A percentile compares a stretch with the other conserved stretches of the same genome.
Evolutionary conservation across 75 land plant genomes (phyloP).

Genomic region (Picea glauca): DNA sequence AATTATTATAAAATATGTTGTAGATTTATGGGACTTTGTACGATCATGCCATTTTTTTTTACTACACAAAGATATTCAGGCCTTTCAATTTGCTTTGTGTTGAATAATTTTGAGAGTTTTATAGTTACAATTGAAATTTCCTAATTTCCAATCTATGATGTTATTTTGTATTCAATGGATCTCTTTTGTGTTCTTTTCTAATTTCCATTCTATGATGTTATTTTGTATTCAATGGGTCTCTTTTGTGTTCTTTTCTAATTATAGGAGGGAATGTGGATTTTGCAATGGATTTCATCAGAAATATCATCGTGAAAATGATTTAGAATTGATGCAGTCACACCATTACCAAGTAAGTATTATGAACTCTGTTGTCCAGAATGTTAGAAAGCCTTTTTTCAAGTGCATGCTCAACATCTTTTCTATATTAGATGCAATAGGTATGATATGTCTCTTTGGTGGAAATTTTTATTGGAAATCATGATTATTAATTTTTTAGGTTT

Average conservation of each 20-base stretch:
- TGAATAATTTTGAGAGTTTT: not conserved
- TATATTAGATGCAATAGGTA: not conserved
- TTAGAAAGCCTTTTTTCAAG: not conserved
- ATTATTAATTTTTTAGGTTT: not conserved
- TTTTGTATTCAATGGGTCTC: not conserved
- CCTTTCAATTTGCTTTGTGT: too few relatives aligned
- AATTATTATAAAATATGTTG: not conserved
- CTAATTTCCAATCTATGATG: not conserved
- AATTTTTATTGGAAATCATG: not conserved
- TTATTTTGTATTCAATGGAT: not conserved
- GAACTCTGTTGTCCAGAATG: not conserved
- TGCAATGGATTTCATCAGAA: constrained; percentile 30
- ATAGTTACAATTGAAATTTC: not conserved
- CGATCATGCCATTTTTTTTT: not conserved
- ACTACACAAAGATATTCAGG: not conserved
- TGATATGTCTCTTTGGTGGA: not conserved
- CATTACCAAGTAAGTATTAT: constrained; percentile 22
- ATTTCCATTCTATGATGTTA: not conserved
- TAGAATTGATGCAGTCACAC: constrained; percentile 33
- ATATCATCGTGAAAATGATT: constrained; percentile 29
- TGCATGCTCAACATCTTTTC: constrained; percentile 6
- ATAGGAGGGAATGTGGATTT: constrained; percentile 27
- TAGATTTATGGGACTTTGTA: not conserved
- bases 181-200: not conserved
- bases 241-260: not conserved